Evolutionary conservation across 164 flowering plant species (phyloP), one percentile per base, ranked within the genome.

Genomic region (Magnolia kwangsiensis): DNA sequence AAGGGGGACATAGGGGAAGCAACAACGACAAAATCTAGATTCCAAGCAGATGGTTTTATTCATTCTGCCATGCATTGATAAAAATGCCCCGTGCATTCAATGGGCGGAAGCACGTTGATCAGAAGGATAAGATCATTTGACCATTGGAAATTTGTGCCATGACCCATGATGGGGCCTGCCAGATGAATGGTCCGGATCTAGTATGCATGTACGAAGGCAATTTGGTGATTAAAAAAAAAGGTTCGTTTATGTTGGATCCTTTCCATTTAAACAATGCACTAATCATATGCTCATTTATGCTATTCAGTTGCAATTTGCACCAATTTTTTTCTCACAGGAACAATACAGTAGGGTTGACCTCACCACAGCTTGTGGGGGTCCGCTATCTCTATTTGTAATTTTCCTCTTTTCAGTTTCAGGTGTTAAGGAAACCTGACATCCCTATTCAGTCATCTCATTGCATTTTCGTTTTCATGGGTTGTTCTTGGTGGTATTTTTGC

Each of bases 21-120:
- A 37, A 66, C 65, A 77, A 71, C 20, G 64, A 72, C 71, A 58
- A 23, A 55, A 27, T 64, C 27, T 72, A 72, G 67, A 61, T 31
- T 67, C 10, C 7, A 45, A 63, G 7, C 24, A 9, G 76, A 10
- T 63, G 24, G 21, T 21, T 8, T 21, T 20, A 7, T 70, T 18
- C 18, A 9, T 68, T 68, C 45, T 14, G 14, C 19, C 31, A 19
- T 29, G 4, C 19, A 14, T 68, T 5, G 71, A 68, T 68, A 45
- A 68, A 68, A 45, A 11, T 55, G 19, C 18, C 18, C 2, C 10
- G 0, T 3, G 13, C 61, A 55, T 7, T 55, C 18, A 55, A 7
- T 68, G 27, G 14, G 50, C n/a, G n/a, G 45, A 31, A 29, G 71
- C 31, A 29, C 21, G 13, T 19, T 29, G 18, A 16, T 68, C 50